These are phyloP conservation scores for Yamadazyma insecticola DNA, from an alignment of 805 yeast genomes.

Conservation along the genomic window DNA sequence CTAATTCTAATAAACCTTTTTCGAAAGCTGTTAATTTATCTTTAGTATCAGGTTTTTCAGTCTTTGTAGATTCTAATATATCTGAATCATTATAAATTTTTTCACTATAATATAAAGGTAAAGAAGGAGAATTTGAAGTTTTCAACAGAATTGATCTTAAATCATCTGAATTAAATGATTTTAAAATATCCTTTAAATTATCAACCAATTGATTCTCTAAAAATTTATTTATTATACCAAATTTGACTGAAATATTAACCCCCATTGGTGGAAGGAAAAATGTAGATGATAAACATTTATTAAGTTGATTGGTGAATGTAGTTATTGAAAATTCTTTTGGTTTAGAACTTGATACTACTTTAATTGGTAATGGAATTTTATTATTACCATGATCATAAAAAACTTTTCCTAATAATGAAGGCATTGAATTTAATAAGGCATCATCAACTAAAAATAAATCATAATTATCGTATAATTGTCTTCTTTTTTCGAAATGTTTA, in stretches of 20 bases:
- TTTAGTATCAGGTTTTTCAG: slow-evolving; percentile 18
- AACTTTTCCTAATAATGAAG: slow-evolving; percentile 75
- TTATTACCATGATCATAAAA: slow-evolving; percentile 50
- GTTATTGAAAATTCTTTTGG: slow-evolving; percentile 41
- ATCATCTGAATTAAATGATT: slow-evolving; percentile 38
- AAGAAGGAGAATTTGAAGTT: slow-evolving; percentile 68
- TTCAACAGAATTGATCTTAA: slow-evolving; percentile 63
- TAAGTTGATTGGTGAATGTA: slow-evolving; percentile 55
- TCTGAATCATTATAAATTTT: slow-evolving; percentile 49
- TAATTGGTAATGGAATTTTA: slow-evolving; percentile 52
- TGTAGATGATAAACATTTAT: slow-evolving; percentile 54
- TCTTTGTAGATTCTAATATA: slow-evolving; percentile 26
- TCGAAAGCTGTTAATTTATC: slow-evolving; percentile 52
- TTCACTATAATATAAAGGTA: slow-evolving; percentile 76
- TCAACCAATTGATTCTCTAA: slow-evolving; percentile 47
- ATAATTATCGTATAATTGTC: slow-evolving; percentile 62
- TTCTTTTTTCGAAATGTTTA: slow-evolving; percentile 84
- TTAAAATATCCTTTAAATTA: slow-evolving; percentile 55
- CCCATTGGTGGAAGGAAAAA: slow-evolving; percentile 70
- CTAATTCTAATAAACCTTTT: slow-evolving; percentile 73
- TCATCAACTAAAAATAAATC: slow-evolving; percentile 86
- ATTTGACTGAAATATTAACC: slow-evolving; percentile 55
- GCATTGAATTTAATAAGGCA: slow-evolving; percentile 71
- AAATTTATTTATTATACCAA: slow-evolving; percentile 49
- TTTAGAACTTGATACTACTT: slow-evolving; percentile 18